These are phyloP conservation scores for Boletus huronensis DNA, from an alignment of 768 basidiomycete species.

Conservation along the genomic window DNA sequence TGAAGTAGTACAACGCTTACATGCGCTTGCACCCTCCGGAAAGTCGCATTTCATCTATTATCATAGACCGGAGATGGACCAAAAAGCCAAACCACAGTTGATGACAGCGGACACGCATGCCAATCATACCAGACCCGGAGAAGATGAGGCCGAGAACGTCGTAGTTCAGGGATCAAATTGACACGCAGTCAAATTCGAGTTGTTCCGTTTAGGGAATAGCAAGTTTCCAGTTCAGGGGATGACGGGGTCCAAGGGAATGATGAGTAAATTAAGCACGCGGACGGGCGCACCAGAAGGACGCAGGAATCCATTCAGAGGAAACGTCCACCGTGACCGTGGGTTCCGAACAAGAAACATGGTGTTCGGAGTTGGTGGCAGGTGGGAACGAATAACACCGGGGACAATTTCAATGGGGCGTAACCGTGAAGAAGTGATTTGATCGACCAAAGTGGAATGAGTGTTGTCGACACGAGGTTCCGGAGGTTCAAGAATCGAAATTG, in stretches of 20 bases:
- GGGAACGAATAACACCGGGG: neutral
- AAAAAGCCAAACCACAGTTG: constrained; percentile 12
- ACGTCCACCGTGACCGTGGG: constrained; percentile 5
- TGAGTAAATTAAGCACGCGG: neutral
- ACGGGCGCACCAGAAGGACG: neutral
- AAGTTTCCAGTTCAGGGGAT: constrained; percentile 1
- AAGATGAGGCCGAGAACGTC: constrained; percentile 3
- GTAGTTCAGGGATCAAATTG: constrained; percentile 4
- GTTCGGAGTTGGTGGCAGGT: neutral
- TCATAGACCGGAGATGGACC: constrained; percentile 8
- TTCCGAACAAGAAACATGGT: constrained; percentile 14
- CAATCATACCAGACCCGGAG: neutral
- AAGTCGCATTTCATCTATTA: constrained; percentile 85
- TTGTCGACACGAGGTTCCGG: constrained; percentile 28
- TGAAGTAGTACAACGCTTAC: constrained; percentile 68
- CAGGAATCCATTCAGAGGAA: constrained; percentile 1
- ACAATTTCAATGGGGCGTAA: neutral
- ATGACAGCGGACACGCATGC: neutral
- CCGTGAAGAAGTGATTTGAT: constrained; percentile 3
- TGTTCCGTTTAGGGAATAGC: constrained; percentile 12
- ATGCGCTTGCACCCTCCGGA: constrained; percentile 67
- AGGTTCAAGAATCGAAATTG: constrained; percentile 22
- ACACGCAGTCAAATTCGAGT: constrained; percentile 4
- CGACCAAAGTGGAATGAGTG: constrained; percentile 5
- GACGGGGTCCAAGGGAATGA: constrained; percentile 3